Conservation (phyloP, 139 green algal genomes). For the Chlamydomonas sphaeroides region DNA sequence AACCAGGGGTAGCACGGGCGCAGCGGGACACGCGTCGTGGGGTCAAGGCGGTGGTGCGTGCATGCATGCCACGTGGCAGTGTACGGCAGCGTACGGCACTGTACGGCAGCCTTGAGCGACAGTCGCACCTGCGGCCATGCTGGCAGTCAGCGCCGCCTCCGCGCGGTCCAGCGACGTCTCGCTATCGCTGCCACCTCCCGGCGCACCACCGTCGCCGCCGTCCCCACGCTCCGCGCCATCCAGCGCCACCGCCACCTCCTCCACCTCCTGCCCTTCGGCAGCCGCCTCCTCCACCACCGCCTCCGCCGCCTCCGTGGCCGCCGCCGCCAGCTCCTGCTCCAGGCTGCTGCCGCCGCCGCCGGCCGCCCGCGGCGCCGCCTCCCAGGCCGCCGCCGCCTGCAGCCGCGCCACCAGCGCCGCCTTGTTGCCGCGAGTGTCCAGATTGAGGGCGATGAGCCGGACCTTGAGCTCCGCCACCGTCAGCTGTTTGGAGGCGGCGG, state of each 20-base stretch:
- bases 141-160: neutral
- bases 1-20: too few species aligned
- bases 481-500: conserved; percentile 47
- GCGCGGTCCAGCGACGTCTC: conserved; percentile 1
- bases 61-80: too few species aligned
- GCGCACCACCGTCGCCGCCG: too few species aligned
- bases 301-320: neutral
- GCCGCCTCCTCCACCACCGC: neutral
- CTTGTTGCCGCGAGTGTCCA: conserved; percentile 51
- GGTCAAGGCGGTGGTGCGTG: too few species aligned
- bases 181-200: conserved; percentile 1
- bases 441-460: conserved; percentile 35
- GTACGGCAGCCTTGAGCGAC: too few species aligned
- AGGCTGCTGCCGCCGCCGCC: neutral
- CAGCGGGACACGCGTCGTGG: too few species aligned
- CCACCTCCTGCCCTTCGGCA: neutral
- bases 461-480: conserved; percentile 58
- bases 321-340: conserved; percentile 19
- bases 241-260: neutral
- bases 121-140: too few species aligned
- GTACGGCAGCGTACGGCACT: too few species aligned
- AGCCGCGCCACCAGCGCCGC: conserved; percentile 47
- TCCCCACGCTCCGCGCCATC: neutral
- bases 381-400: conserved; percentile 28
- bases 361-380: neutral